Percentiles rank a stretch among this genome's conserved stretches.
phyloP scores from a whole-genome alignment of 208 protist genomes.

The Angomonas deanei region DNA sequence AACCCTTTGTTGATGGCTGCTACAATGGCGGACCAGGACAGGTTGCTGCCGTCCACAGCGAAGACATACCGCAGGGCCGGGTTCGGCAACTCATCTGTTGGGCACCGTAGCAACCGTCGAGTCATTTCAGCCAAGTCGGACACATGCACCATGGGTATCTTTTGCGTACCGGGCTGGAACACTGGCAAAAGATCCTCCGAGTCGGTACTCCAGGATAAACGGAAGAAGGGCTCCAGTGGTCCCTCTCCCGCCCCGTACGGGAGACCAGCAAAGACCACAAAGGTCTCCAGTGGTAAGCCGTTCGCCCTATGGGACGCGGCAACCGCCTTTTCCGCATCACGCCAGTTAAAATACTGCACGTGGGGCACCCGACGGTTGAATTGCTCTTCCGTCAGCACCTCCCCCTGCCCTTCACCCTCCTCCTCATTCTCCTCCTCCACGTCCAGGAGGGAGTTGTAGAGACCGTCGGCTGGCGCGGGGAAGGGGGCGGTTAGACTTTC shows the following conservation, averaged over 20 bases:
- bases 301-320: conserved; percentile 71
- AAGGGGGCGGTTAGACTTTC: conserved; percentile 30
- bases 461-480: conserved; percentile 25
- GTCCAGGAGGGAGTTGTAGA: conserved; percentile 10
- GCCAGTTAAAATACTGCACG: conserved; percentile 86
- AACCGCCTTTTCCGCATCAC: conserved; percentile 90
- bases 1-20: conserved; percentile 75
- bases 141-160: conserved; percentile 90
- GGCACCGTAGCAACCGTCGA: conserved; percentile 46
- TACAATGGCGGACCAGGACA: conserved; percentile 69
- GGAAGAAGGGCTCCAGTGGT: conserved; percentile 83
- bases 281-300: conserved; percentile 78
- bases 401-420: conserved; percentile 29
- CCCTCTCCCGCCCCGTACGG: conserved; percentile 90
- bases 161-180: conserved; percentile 82
- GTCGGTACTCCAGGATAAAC: conserved; percentile 66
- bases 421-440: conserved; percentile 14
- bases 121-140: conserved; percentile 87
- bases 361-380: conserved; percentile 92
- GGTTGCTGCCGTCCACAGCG: conserved; percentile 69
- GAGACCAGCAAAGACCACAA: conserved; percentile 86
- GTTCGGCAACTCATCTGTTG: conserved; percentile 49
- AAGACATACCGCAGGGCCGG: conserved; percentile 82
- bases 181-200: conserved; percentile 52
- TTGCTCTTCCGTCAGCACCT: conserved; percentile 90